Percentiles rank a stretch among this genome's conserved stretches.
phyloP scores from a whole-genome alignment of 2,329 filamentous ascomycete genomes.

The Fusarium longipes region DNA sequence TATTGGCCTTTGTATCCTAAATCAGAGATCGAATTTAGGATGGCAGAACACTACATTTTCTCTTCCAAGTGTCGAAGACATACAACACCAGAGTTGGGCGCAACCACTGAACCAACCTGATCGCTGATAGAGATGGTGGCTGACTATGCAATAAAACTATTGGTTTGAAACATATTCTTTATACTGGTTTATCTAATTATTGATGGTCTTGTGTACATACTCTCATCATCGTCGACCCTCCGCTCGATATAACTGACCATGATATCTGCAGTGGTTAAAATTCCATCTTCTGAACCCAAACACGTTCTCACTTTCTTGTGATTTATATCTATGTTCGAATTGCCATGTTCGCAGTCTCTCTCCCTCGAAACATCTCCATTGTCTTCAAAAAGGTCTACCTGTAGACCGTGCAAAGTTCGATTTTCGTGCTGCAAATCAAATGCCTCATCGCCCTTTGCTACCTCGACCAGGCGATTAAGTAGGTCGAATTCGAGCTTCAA shows the following conservation, averaged over 20 bases:
- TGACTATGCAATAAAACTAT: too few species aligned
- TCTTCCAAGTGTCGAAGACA: too few species aligned
- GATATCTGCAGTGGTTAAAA: conserved; percentile 1
- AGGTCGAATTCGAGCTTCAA: conserved; percentile 54
- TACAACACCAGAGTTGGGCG: too few species aligned
- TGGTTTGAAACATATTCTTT: too few species aligned
- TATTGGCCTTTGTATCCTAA: too few species aligned
- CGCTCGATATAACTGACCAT: conserved; percentile 10
- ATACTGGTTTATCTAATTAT: background rate
- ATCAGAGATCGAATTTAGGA: too few species aligned
- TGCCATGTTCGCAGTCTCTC: accelerated
- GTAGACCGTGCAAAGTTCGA: background rate
- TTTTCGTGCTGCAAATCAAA: background rate
- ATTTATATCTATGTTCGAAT: accelerated
- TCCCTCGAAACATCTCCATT: background rate
- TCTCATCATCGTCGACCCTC: background rate
- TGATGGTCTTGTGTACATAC: background rate
- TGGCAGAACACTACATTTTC: too few species aligned
- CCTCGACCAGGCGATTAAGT: conserved; percentile 45
- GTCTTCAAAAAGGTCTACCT: background rate
- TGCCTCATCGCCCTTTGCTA: conserved; percentile 3
- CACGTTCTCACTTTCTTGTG: background rate
- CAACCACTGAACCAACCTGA: too few species aligned
- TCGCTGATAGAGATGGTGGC: too few species aligned
- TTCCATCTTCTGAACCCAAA: background rate